A percentile compares a stretch with the other conserved stretches of the same genome.
Evolutionary conservation across 257 asterid genomes (phyloP).

Genomic region (Craterostigma plantagineum): DNA sequence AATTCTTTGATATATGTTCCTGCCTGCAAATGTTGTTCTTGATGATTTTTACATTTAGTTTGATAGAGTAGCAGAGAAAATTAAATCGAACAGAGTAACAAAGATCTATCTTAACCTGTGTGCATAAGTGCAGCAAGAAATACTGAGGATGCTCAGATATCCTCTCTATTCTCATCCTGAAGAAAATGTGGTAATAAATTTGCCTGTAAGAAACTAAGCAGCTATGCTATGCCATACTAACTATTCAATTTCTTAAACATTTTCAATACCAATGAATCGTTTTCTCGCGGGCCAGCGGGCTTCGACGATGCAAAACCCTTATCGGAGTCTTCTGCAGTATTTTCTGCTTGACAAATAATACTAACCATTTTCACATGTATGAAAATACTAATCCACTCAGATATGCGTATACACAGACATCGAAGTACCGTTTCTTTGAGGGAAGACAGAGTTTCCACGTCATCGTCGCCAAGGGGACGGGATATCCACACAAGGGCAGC

Average conservation of each 20-base stretch:
- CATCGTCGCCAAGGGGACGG: constrained; percentile 42
- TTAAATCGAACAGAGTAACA: constrained; percentile 1
- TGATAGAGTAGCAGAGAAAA: background rate
- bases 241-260: constrained; percentile 2
- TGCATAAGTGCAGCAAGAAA: constrained; percentile 69
- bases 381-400: too few relatives aligned
- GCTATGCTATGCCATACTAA: constrained; percentile 3
- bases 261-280: constrained; percentile 52
- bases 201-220: background rate
- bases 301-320: constrained; percentile 96
- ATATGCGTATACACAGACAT: background rate
- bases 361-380: background rate
- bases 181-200: background rate
- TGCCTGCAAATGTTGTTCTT: constrained; percentile 34
- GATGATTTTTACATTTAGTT: background rate
- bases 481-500: constrained; percentile 87
- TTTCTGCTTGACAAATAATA: constrained; percentile 29
- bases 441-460: constrained; percentile 30
- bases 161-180: constrained; percentile 73
- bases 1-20: constrained; percentile 97
- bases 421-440: constrained; percentile 39
- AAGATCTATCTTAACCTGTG: constrained; percentile 62
- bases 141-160: constrained; percentile 57
- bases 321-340: constrained; percentile 82
- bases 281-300: constrained; percentile 78